Evolutionary conservation across 345 rosid genomes (phyloP).

Genomic region (Citropsis articulata): DNA sequence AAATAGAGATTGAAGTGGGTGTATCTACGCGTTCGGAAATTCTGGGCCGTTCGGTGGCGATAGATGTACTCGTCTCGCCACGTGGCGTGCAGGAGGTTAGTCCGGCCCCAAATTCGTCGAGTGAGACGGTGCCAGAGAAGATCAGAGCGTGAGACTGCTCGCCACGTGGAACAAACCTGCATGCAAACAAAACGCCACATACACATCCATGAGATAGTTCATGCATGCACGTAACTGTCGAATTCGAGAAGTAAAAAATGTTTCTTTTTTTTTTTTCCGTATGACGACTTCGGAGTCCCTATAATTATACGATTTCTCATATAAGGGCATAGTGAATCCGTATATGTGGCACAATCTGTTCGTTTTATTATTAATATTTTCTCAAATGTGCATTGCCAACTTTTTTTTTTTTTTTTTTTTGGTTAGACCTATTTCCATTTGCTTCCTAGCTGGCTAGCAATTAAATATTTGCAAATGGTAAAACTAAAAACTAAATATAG

Average conservation of each 20-base stretch:
- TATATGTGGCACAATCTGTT: too few species aligned
- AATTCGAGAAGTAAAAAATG: background rate
- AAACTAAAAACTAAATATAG: too few species aligned
- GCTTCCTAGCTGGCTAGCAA: too few species aligned
- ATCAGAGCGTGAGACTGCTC: slow-evolving; percentile 68
- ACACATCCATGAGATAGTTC: background rate
- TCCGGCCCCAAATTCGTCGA: slow-evolving; percentile 54
- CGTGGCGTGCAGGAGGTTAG: slow-evolving; percentile 38
- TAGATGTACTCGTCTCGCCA: slow-evolving; percentile 74
- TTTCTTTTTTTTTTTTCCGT: background rate
- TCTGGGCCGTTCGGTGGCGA: slow-evolving; percentile 61
- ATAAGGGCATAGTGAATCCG: too few species aligned
- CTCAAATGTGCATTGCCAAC: too few species aligned
- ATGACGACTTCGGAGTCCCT: background rate
- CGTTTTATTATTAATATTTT: too few species aligned
- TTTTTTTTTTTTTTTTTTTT: too few species aligned
- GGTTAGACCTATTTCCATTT: too few species aligned
- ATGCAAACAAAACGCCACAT: background rate
- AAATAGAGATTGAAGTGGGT: slow-evolving; percentile 47
- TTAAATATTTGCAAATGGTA: too few species aligned
- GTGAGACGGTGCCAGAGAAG: slow-evolving; percentile 71
- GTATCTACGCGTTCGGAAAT: slow-evolving; percentile 48
- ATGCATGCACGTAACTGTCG: slow-evolving; percentile 12
- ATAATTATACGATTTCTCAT: background rate
- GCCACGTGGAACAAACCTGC: slow-evolving; percentile 96